Percentiles rank a stretch among this genome's conserved stretches.
Conservation (phyloP, 306 rosid genomes). For the Luffa aegyptiaca region DNA sequence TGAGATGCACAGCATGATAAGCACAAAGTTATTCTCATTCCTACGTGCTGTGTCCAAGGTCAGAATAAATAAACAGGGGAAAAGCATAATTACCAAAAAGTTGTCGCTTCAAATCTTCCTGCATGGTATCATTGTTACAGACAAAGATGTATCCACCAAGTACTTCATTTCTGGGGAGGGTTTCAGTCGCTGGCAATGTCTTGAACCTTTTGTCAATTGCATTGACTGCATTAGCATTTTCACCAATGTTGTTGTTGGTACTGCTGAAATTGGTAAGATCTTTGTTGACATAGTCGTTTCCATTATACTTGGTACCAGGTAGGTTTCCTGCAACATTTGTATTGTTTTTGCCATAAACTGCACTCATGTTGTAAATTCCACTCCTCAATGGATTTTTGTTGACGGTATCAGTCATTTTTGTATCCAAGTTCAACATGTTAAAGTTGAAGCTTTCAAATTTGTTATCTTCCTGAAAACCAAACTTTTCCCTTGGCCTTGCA, state of each 20-base stretch:
- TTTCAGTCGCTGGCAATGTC: conserved; percentile 96
- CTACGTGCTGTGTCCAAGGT: neutral
- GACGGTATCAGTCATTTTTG: conserved; percentile 47
- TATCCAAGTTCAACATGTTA: conserved; percentile 65
- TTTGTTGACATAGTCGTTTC: conserved; percentile 51
- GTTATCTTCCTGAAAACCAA: conserved; percentile 88
- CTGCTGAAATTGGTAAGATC: conserved; percentile 36
- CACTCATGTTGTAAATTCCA: conserved; percentile 55
- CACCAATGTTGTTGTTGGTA: conserved; percentile 30
- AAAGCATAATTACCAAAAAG: conserved; percentile 55
- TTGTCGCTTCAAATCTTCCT: conserved; percentile 94
- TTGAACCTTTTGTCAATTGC: conserved; percentile 86
- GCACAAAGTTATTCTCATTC: too few relatives aligned
- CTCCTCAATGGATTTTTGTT: conserved; percentile 55
- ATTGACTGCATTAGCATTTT: conserved; percentile 27
- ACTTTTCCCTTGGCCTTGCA: conserved; percentile 63
- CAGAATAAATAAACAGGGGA: neutral
- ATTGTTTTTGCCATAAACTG: conserved; percentile 68
- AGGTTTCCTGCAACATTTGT: conserved; percentile 41
- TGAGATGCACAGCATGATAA: neutral
- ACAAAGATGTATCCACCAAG: conserved; percentile 99
- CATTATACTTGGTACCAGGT: conserved; percentile 47
- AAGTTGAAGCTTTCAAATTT: conserved; percentile 71
- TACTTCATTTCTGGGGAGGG: conserved; percentile 93
- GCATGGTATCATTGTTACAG: conserved; percentile 97